phyloP scores from a whole-genome alignment of 2,329 filamentous ascomycete genomes.

The Aureobasidium mangrovei region DNA sequence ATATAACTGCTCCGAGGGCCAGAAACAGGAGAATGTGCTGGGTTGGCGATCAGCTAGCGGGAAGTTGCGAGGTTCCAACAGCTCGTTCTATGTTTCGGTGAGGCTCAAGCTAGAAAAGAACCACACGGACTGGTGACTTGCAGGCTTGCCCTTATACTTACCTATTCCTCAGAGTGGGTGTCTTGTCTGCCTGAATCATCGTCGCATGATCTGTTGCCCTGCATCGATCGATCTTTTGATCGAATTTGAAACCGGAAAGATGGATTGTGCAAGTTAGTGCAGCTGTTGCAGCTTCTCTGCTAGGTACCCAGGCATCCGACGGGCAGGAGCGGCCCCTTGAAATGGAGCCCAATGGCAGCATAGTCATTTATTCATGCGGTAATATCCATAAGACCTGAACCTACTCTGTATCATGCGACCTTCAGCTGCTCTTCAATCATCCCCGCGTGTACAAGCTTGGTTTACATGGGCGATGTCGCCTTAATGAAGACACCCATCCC shows the following conservation, averaged over 20 bases:
- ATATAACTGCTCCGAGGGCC: too few relatives aligned
- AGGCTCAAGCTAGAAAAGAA: too few relatives aligned
- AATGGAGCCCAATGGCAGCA: not conserved
- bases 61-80: too few relatives aligned
- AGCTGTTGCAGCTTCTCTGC: not conserved
- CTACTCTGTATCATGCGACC: too few relatives aligned
- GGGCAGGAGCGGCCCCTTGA: not conserved
- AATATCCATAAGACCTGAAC: not conserved
- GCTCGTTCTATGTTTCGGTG: too few relatives aligned
- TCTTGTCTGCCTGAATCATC: not conserved
- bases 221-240: not conserved
- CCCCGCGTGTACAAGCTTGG: too few relatives aligned
- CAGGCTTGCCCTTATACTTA: not conserved
- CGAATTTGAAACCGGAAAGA: not conserved
- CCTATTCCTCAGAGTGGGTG: not conserved
- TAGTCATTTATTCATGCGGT: not conserved
- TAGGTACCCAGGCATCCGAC: not conserved
- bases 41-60: not conserved
- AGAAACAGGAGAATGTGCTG: too few relatives aligned
- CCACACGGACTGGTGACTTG: too few relatives aligned
- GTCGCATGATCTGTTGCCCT: constrained; percentile 2
- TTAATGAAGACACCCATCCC: too few relatives aligned
- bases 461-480: too few relatives aligned
- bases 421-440: too few relatives aligned
- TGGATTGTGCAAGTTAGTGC: not conserved